Base-by-base conservation (phyloP, 768 basidiomycete species). In the Leucosporidium scottii region DNA sequence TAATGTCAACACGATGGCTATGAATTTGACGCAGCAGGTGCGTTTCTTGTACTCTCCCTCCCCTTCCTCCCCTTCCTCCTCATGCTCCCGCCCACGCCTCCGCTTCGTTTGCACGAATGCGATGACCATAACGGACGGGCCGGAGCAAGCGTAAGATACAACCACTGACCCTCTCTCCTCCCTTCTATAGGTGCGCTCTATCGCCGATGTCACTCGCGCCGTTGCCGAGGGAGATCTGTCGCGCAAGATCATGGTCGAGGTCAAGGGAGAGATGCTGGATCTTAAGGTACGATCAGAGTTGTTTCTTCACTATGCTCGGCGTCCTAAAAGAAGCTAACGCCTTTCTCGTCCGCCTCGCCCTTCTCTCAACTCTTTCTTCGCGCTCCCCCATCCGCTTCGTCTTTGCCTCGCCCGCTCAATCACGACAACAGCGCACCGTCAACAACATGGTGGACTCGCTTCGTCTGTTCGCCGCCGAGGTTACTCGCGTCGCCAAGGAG, bases 141-240 rank as follows among this genome's bases (percentile, higher is more conserved):
- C n/a, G n/a, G n/a, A n/a, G n/a, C n/a, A n/a, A n/a, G n/a, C n/a
- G 34, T 36, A 36, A 5, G 34, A 36, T 36, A 12, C 34, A 36
- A 12, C 34, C 34, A 36, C 34, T 36, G 12, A 36, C 34, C 12
- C 34, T 36, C 34, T 5, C 12, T 36, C 34, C 34, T 12, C 12
- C 34, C 12, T 55, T 15, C 27, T 30, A 28, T 27, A 91, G 82
- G 90, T 91, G 61, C 86, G 93, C 44, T 90, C 89, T 47, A 96
- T 94, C 74, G 92, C 91, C 4, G 90, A 91, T 75, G 94, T 98
- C 50, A 97, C 94, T 27, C 93, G 91, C 78, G 94, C 93, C 18
- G 93, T 98, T 49, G 91, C 92, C 2, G 80, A 85, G 61, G 93
- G 93, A 25, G 91, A 94, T 77, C 79, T 96, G 57, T 84, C 82